These are phyloP conservation scores for Rasamsonia emersonii DNA, from an alignment of 2,329 filamentous ascomycete genomes.

Conservation along the genomic window DNA sequence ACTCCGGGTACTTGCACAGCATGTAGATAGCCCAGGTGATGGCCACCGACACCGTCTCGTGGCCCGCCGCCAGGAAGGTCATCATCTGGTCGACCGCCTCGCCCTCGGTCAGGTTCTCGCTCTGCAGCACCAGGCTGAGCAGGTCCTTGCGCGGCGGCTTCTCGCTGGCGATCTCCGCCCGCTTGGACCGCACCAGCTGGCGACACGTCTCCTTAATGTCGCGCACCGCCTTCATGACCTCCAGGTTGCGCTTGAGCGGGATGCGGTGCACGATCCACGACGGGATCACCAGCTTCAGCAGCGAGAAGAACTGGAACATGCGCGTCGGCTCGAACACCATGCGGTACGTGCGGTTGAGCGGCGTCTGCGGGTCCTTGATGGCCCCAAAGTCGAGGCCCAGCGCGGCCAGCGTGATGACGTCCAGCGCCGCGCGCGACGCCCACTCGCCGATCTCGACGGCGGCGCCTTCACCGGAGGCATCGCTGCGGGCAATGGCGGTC, in stretches of 20 bases:
- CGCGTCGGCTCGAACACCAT: slow-evolving; percentile 4
- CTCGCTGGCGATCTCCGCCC: slow-evolving; percentile 1
- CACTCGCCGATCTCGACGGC: slow-evolving; percentile 51
- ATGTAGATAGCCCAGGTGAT: slow-evolving; percentile 21
- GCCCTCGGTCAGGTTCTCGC: no score
- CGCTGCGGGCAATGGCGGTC: background rate
- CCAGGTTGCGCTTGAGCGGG: slow-evolving; percentile 1
- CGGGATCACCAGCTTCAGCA: slow-evolving; percentile 3
- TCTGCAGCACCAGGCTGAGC: no score
- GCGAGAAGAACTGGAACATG: background rate
- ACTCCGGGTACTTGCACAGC: slow-evolving; percentile 17
- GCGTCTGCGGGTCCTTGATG: slow-evolving; percentile 47
- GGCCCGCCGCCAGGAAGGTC: slow-evolving; percentile 7
- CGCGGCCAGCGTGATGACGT: slow-evolving; percentile 61
- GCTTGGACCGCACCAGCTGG: slow-evolving; percentile 1
- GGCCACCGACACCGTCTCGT: slow-evolving; percentile 22
- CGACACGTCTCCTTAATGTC: slow-evolving; percentile 1
- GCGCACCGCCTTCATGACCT: background rate
- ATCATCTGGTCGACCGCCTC: slow-evolving; percentile 3
- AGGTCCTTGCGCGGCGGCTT: slow-evolving; percentile 2
- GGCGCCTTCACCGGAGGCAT: slow-evolving; percentile 28
- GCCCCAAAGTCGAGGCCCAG: slow-evolving; percentile 58
- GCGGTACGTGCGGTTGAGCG: slow-evolving; percentile 41
- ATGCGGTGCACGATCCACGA: slow-evolving; percentile 2
- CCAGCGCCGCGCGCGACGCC: slow-evolving; percentile 58